Evolutionary conservation across 2,329 filamentous ascomycete genomes (phyloP), one percentile per base, ranked within the genome.

Genomic region (Cercospora sp.): DNA sequence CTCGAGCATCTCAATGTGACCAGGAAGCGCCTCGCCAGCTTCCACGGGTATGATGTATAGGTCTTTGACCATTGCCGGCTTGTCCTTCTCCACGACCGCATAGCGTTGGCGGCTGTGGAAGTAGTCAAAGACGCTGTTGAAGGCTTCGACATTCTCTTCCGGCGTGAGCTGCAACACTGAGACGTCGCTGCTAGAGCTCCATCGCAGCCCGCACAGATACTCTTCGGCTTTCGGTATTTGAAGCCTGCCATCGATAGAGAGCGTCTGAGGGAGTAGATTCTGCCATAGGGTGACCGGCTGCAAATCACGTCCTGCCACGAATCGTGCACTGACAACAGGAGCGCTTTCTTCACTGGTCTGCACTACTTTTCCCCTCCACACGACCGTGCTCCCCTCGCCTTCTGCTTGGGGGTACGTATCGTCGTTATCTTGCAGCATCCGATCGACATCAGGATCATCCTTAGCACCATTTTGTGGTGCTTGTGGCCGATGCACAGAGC

Each of bases 41-140:
- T 93, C 88, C 4, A 98, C 88, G 0, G 95, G 94, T 9, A 97
- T 90, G 34, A 98, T 86, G 78, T 98, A 98, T 1, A 94, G 92
- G 77, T 98, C 94, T 68, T 93, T 90, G 60, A 97, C 91, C 69
- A 93, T 90, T 0, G 63, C 59, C 21, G 77, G 77, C 71, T 77
- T 77, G 55, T 77, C 74, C 76, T 94, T 91, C 13, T 90, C 90
- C 6, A 97, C 86, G 1, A 98, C 94, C 21, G 93, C 94, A 78
- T 97, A 99, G 37, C 93, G 87, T 71, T 91, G 87, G 76, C 94
- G 92, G 61, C 85, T 86, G 51, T 89, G 84, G 77, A 99, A 98
- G 81, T 99, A 98, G 63, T 93, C 87, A 75, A 94, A 92, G n/a
- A 98, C 84, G 18, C 87, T 86, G 71, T 91, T 85, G 76, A 97